phyloP scores from a whole-genome alignment of 164 flowering plant species.

The Vitis rotundifolia region DNA sequence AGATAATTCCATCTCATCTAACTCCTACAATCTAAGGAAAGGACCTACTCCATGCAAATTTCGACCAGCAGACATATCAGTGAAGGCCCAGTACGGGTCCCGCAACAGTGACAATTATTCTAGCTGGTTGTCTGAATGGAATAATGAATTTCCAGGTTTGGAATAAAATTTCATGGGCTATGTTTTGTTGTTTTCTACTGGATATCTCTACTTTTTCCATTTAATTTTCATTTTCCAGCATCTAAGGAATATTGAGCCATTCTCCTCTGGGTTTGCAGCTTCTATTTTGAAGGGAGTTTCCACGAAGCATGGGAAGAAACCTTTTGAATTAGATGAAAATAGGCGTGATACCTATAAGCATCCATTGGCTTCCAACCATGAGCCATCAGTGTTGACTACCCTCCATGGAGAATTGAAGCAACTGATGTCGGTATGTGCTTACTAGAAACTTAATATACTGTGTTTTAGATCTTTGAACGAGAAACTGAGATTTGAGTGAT shows the following conservation, averaged over 20 bases:
- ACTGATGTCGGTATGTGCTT: conserved; percentile 26
- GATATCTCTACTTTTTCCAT: too few species aligned
- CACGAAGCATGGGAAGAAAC: conserved; percentile 42
- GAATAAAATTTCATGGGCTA: background rate
- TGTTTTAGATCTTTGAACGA: background rate
- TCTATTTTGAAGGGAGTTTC: conserved; percentile 37
- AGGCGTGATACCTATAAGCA: conserved; percentile 40
- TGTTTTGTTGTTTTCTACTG: background rate
- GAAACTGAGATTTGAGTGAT: background rate
- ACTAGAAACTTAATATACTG: background rate
- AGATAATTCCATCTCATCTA: conserved; percentile 26
- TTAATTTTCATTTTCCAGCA: too few species aligned
- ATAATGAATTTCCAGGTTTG: conserved; percentile 59
- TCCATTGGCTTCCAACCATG: conserved; percentile 13
- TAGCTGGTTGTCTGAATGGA: conserved; percentile 44
- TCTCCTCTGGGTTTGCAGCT: conserved; percentile 20
- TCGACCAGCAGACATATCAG: conserved; percentile 25
- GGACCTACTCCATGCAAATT: conserved; percentile 20
- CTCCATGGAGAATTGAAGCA: conserved; percentile 31
- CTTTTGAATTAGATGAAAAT: conserved; percentile 34
- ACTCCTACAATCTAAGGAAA: conserved; percentile 45
- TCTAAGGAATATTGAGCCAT: background rate
- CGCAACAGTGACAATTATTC: conserved; percentile 28
- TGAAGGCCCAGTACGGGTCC: conserved; percentile 20
- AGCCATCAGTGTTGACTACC: conserved; percentile 17